phyloP scores from a whole-genome alignment of 257 asterid genomes.

The Apocynum venetum region DNA sequence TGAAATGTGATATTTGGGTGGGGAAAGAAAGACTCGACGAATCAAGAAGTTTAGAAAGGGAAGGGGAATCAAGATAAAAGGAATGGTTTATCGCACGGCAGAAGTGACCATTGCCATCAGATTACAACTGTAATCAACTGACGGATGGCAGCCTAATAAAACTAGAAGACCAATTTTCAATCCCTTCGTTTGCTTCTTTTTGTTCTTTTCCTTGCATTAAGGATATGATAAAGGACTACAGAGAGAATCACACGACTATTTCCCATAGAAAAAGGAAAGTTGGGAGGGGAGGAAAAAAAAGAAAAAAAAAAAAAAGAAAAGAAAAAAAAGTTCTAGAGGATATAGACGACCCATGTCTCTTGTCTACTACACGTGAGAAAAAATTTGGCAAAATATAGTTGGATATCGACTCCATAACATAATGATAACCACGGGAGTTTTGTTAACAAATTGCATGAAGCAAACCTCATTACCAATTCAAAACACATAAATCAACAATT shows the following conservation, averaged over 20 bases:
- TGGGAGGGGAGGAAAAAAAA: background rate
- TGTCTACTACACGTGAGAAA: slow-evolving; percentile 12
- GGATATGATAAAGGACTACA: background rate
- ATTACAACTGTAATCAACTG: background rate
- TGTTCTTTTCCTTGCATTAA: background rate
- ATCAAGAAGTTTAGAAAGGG: background rate
- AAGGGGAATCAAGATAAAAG: background rate
- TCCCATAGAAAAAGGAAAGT: background rate
- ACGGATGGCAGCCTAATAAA: background rate
- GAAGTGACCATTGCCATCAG: background rate
- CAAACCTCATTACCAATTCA: background rate
- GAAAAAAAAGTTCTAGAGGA: background rate
- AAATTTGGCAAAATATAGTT: background rate
- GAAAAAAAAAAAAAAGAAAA: background rate
- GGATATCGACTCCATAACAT: background rate
- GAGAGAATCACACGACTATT: background rate
- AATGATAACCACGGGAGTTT: background rate
- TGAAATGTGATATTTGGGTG: no score
- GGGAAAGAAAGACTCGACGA: no score
- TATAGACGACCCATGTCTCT: background rate
- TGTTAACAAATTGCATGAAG: background rate
- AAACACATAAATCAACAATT: background rate
- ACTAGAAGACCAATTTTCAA: background rate
- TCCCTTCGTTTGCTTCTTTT: no score
- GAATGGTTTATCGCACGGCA: background rate